Base-by-base conservation (phyloP, 2,329 filamentous ascomycete genomes). In the Penicillium vulpinum region DNA sequence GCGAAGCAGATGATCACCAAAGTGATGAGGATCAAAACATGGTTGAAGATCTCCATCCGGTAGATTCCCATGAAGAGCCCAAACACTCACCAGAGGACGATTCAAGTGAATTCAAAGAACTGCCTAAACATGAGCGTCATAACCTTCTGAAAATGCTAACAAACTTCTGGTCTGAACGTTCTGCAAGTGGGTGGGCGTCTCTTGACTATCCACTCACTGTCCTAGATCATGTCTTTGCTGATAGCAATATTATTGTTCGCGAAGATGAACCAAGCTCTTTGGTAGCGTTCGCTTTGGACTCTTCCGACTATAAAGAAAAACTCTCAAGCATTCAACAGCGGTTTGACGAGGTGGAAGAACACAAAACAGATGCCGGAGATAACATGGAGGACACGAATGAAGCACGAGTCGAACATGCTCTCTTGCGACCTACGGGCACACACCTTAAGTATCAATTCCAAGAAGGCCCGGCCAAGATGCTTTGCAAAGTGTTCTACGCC, bases 401-500 rank as follows among this genome's bases (percentile, higher is more conserved):
- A 70, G 83, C 83, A 2, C 90, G 90, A 49, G 85, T 97, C 10
- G 92, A 99, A 73, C 88, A 89, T 62, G 94, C 91, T 36, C 80
- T 99, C 26, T 81, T 96, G 31, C 86, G 91, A 61, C 84, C 88
- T 29, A 95, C 91, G 0, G 92, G 93, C 36, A 96, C 91, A 1
- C 94, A 99, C 73, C 86, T 97, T 64, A 95, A 95, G 70, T 99
- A 97, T 71, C 91, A 96, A 58, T 99, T 97, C 75, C 88, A 88
- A 28, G 92, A 97, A 71, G 92, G 93, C 0, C 87, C 90, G n/a
- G 93, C 95, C 3, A 91, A 89, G 67, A 96, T 97, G 84, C 88
- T 93, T 48, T 97, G 95, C 80, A 99, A 99, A 76, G 94, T 99
- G 45, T 97, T 99, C 75, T 99, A 95, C 68, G 94, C 94, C 0